Conservation (phyloP, 164 flowering plant species). For the Tetracentron sinense region DNA sequence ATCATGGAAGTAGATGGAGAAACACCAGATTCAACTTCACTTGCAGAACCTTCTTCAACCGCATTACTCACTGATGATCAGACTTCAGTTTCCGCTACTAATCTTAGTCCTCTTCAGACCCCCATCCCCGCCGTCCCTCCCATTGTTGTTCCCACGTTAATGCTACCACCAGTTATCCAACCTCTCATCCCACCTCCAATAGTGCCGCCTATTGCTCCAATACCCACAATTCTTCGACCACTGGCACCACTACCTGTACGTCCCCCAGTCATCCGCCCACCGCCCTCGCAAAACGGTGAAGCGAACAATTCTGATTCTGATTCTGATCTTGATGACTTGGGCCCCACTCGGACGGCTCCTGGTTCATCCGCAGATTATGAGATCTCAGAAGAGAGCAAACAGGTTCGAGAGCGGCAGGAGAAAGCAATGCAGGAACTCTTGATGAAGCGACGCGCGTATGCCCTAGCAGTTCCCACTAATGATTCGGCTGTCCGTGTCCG, state of each 20-base stretch:
- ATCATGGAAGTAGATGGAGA: conserved; percentile 43
- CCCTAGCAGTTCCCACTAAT: conserved; percentile 93
- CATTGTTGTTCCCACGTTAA: neutral
- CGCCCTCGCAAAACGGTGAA: conserved; percentile 47
- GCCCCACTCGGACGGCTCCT: conserved; percentile 12
- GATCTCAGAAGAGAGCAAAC: conserved; percentile 79
- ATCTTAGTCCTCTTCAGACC: conserved; percentile 10
- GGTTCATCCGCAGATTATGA: conserved; percentile 47
- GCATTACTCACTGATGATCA: conserved; percentile 11
- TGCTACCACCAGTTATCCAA: conserved; percentile 14
- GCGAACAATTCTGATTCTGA: conserved; percentile 49
- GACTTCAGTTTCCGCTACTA: conserved; percentile 4
- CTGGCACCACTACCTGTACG: conserved; percentile 51
- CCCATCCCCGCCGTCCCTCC: conserved; percentile 2
- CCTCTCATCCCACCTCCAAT: conserved; percentile 22
- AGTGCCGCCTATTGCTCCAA: conserved; percentile 46
- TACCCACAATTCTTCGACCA: conserved; percentile 40
- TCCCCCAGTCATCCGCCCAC: conserved; percentile 41
- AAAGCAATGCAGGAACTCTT: conserved; percentile 74
- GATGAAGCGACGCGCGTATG: conserved; percentile 86
- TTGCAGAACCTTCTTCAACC: conserved; percentile 20
- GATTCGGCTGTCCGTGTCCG: conserved; percentile 84
- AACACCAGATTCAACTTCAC: conserved; percentile 23
- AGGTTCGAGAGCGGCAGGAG: conserved; percentile 72
- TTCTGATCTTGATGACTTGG: conserved; percentile 49